Percentiles rank a stretch among this genome's conserved stretches.
Conservation (phyloP, 2,329 filamentous ascomycete genomes). For the Orbilia javanica region DNA sequence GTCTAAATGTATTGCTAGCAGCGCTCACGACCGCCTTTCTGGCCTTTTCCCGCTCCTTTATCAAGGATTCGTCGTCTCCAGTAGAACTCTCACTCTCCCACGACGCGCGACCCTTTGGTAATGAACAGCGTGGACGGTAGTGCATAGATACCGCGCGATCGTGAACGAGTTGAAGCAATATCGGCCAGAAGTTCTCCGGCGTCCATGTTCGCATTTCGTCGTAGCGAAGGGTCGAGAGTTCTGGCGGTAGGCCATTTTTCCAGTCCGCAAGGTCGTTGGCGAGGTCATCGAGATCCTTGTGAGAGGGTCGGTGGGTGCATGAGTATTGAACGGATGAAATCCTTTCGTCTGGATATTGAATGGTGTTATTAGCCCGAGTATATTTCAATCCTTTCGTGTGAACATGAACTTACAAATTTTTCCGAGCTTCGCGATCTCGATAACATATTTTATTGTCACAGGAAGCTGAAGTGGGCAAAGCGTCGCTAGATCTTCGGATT, state of each 20-base stretch:
- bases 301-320: slow-evolving; percentile 46
- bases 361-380: background rate
- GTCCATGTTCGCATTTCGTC: slow-evolving; percentile 57
- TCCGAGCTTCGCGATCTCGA: slow-evolving; percentile 48
- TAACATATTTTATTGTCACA: slow-evolving; percentile 47
- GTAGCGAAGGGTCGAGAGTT: slow-evolving; percentile 51
- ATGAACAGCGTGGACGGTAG: slow-evolving; percentile 44
- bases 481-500: slow-evolving; percentile 22
- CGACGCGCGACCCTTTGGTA: slow-evolving; percentile 26
- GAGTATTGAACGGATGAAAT: slow-evolving; percentile 52
- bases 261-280: slow-evolving; percentile 41
- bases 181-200: slow-evolving; percentile 54
- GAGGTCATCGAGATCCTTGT: slow-evolving; percentile 34
- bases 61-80: slow-evolving; percentile 27
- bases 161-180: slow-evolving; percentile 49
- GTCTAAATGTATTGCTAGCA: slow-evolving; percentile 53
- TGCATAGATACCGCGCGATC: slow-evolving; percentile 58
- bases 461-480: slow-evolving; percentile 45
- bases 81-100: slow-evolving; percentile 31
- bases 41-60: slow-evolving; percentile 53
- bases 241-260: slow-evolving; percentile 45
- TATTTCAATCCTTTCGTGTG: background rate
- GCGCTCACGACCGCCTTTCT: slow-evolving; percentile 55
- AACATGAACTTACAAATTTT: slow-evolving; percentile 42
- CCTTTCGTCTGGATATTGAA: slow-evolving; percentile 31